Percentiles rank a stretch among this genome's conserved stretches.
Conservation (phyloP, 108 stramenopile species). For the Fragilariopsis cylindrus region DNA sequence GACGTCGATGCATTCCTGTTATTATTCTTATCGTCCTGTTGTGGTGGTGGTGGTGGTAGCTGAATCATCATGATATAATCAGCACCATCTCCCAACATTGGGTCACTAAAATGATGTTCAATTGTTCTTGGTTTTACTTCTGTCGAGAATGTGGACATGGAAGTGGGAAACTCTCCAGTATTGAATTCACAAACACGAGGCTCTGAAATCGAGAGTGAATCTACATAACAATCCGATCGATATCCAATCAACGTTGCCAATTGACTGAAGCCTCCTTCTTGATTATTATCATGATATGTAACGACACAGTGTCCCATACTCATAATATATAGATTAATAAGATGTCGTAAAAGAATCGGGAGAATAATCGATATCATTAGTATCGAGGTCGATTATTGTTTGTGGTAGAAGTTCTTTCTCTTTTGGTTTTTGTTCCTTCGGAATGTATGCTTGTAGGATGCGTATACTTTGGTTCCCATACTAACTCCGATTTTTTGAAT, state of each 20-base stretch:
- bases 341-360: slow-evolving; percentile 17
- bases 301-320: slow-evolving; percentile 33
- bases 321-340: slow-evolving; percentile 46
- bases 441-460: too few relatives aligned
- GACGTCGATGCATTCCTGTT: not conserved
- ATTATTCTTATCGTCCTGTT: not conserved
- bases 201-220: too few relatives aligned
- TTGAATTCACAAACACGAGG: too few relatives aligned
- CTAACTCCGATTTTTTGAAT: not conserved
- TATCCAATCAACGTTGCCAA: slow-evolving; percentile 36
- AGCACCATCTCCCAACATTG: not conserved
- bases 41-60: not conserved
- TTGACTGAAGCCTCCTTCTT: slow-evolving; percentile 27
- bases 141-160: too few relatives aligned
- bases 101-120: slow-evolving; percentile 2
- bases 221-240: slow-evolving; percentile 21
- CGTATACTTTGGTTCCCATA: not conserved
- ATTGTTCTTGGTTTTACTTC: slow-evolving; percentile 24
- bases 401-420: slow-evolving; percentile 15
- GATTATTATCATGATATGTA: slow-evolving; percentile 12
- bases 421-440: slow-evolving; percentile 5
- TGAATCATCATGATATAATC: not conserved
- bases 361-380: not conserved
- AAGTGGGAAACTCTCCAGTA: too few relatives aligned
- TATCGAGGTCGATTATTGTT: not conserved